A percentile compares a stretch with the other conserved stretches of the same genome.
These are phyloP conservation scores for Dovyalis caffra DNA, from an alignment of 345 rosid genomes.

Conservation along the genomic window DNA sequence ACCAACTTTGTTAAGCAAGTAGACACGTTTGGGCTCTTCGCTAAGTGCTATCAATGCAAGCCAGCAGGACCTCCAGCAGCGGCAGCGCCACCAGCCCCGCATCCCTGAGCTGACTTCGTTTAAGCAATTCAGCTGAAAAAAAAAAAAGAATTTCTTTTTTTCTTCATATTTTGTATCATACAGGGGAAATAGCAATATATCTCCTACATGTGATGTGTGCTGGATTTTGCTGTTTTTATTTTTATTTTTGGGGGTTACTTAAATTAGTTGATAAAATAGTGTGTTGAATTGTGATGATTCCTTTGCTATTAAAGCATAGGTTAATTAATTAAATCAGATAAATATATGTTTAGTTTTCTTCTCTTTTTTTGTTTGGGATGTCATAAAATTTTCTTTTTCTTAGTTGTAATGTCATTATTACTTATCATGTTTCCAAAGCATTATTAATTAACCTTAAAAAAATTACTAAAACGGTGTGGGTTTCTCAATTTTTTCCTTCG, in stretches of 20 bases:
- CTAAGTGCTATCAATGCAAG: slow-evolving; percentile 98
- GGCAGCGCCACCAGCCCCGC: slow-evolving; percentile 34
- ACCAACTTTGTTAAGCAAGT: slow-evolving; percentile 86
- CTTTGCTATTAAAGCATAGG: slow-evolving; percentile 40
- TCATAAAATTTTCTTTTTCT: slow-evolving; percentile 3
- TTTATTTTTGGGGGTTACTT: slow-evolving; percentile 11
- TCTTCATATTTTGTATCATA: slow-evolving; percentile 54
- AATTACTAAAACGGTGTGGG: slow-evolving; percentile 11
- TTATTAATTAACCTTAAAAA: not conserved
- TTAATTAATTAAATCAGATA: slow-evolving; percentile 28
- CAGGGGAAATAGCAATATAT: slow-evolving; percentile 41
- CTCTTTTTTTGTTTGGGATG: not conserved
- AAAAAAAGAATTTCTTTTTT: slow-evolving; percentile 10
- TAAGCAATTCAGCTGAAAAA: not conserved
- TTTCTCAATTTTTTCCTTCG: not conserved
- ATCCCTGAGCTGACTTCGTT: slow-evolving; percentile 28
- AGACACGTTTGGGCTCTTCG: slow-evolving; percentile 87
- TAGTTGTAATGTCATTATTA: slow-evolving; percentile 25
- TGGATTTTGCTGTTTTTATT: slow-evolving; percentile 31
- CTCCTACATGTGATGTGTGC: slow-evolving; percentile 59
- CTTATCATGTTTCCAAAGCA: slow-evolving; percentile 36
- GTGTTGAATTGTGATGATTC: slow-evolving; percentile 54
- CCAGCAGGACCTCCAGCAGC: slow-evolving; percentile 47
- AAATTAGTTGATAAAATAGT: slow-evolving; percentile 46
- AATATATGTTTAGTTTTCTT: slow-evolving; percentile 12